Base-by-base conservation (phyloP, 2,329 filamentous ascomycete species). In the Chaetomium sp. region DNA sequence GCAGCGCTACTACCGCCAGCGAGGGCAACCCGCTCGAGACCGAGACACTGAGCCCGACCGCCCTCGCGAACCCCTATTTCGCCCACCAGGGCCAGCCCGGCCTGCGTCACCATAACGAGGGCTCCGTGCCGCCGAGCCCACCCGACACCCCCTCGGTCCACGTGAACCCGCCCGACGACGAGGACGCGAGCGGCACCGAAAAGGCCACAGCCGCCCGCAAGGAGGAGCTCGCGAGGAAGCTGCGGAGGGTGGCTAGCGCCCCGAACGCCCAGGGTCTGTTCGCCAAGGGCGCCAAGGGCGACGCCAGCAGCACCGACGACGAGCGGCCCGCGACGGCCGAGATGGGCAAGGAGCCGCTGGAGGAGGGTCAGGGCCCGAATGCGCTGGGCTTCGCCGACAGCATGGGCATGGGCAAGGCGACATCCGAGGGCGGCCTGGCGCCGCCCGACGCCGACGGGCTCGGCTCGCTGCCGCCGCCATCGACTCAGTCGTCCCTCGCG, bases 251-350 rank as follows among this genome's bases (percentile, higher is more conserved):
- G 62, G 95, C 95, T 62, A 98, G 94, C 75, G 95, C 95, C 58
- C 95, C 95, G 45, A 99, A 99, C 81, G 92, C 94, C 25, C 95
- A 99, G 78, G 95, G 94, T 25, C 81, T 98, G 38, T 98, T 99
- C 73, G 79, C 80, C 72, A 85, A 84, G 69, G 79, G 80, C 55
- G 79, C 82, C 51, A 84, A 81, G 69, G 84, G 81, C 62, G 62
- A 16, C 33, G 21, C 27, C 54, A 27, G 12, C 33, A 25, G 8
- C 29, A 38, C 38, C 23, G 54, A 31, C 23, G 57, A 54, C 56
- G 88, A 90, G 57, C 87, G 92, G 68, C 93, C 92, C 54, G 89
- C 88, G 69, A 97, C 93, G 10, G 92, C 92, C 45, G 92, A 97
- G 76, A 82, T 95, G 58, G 90, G 90, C 73, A 96, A 96, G 77